These are phyloP conservation scores for Gossypium davidsonii DNA, from an alignment of 441 rosid genomes.

Conservation along the genomic window DNA sequence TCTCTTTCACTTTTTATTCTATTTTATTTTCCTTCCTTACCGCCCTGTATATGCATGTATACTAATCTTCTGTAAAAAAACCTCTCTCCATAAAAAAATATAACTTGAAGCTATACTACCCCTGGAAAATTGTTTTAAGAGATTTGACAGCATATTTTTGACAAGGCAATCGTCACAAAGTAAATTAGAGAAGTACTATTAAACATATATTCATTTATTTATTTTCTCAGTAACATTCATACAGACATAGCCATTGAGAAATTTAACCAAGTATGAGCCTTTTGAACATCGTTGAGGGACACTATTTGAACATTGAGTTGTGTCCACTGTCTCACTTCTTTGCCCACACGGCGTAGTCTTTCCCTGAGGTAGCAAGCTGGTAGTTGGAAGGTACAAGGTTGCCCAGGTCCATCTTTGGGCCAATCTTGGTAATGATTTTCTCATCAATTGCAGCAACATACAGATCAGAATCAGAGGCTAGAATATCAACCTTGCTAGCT, in stretches of 20 bases:
- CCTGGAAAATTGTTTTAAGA: too few relatives aligned
- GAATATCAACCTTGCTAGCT: constrained; percentile 33
- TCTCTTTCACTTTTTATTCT: too few relatives aligned
- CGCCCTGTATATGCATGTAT: too few relatives aligned
- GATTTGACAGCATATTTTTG: too few relatives aligned
- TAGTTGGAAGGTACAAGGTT: constrained; percentile 39
- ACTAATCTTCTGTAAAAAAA: too few relatives aligned
- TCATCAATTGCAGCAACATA: constrained; percentile 46
- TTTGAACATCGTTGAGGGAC: not conserved
- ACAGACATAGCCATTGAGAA: not conserved
- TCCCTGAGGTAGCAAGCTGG: constrained; percentile 40
- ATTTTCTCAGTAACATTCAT: not conserved
- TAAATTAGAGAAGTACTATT: not conserved
- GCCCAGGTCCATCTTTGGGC: constrained; percentile 48
- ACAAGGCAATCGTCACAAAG: too few relatives aligned
- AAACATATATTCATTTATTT: not conserved
- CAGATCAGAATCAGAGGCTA: constrained; percentile 41
- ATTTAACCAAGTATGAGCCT: too few relatives aligned
- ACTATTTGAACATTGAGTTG: not conserved
- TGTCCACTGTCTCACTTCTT: constrained; percentile 14
- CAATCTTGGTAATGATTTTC: constrained; percentile 46
- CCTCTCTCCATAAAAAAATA: too few relatives aligned
- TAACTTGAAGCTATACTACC: too few relatives aligned
- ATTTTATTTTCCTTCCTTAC: too few relatives aligned
- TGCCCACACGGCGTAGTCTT: constrained; percentile 42